These are phyloP conservation scores for Solanum ossicruentum DNA, from an alignment of 257 asterid species.

Conservation along the genomic window DNA sequence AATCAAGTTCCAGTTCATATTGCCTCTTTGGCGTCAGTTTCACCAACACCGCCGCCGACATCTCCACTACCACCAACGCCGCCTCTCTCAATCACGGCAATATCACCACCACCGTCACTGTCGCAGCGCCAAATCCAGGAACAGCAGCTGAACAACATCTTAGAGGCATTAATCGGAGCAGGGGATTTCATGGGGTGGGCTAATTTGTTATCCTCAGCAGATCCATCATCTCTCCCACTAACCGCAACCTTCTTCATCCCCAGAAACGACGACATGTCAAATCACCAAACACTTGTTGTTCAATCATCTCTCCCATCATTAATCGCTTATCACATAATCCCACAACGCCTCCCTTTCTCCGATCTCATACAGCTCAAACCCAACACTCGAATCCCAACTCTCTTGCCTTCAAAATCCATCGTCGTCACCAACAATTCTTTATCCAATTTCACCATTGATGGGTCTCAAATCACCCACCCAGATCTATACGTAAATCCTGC, in stretches of 20 bases:
- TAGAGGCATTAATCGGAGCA: constrained; percentile 43
- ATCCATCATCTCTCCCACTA: constrained; percentile 34
- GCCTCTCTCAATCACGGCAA: constrained; percentile 1
- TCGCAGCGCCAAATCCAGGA: constrained; percentile 3
- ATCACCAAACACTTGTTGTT: constrained; percentile 1
- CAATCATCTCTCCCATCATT: constrained; percentile 18
- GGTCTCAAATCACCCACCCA: constrained; percentile 27
- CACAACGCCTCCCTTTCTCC: constrained; percentile 54
- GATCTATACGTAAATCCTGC: constrained; percentile 28
- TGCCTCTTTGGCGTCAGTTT: neutral
- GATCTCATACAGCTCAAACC: constrained; percentile 18
- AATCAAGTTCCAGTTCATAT: neutral
- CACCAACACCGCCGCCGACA: constrained; percentile 1
- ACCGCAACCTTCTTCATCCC: constrained; percentile 70
- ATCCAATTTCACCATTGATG: constrained; percentile 37
- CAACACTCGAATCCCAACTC: constrained; percentile 52
- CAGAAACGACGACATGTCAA: constrained; percentile 33
- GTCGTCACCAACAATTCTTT: constrained; percentile 38
- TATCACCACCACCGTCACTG: neutral
- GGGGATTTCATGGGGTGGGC: constrained; percentile 58
- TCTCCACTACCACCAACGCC: constrained; percentile 1
- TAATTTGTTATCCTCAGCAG: constrained; percentile 31
- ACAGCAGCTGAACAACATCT: constrained; percentile 32
- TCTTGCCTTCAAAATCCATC: constrained; percentile 35
- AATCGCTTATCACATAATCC: constrained; percentile 52